phyloP scores from a whole-genome alignment of 1,284 basidiomycete genomes.

The Ceratobasidium sp. region DNA sequence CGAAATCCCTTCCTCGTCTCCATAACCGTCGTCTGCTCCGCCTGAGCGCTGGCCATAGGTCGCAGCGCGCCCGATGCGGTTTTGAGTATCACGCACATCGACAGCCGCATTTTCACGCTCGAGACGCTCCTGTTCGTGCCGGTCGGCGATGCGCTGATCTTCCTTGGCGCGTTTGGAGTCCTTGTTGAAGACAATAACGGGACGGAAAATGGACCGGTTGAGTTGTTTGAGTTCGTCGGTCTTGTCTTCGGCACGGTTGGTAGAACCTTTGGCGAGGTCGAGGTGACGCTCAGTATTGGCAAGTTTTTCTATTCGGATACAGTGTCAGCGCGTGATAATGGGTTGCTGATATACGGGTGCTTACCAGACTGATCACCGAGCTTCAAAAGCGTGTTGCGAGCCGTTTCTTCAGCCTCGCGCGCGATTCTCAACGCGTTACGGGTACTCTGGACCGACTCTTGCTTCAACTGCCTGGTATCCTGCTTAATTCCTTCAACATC shows the following conservation, averaged over 20 bases:
- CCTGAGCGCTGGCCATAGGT: constrained; percentile 58
- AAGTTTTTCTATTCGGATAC: constrained; percentile 67
- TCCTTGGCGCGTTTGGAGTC: constrained; percentile 88
- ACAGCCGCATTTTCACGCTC: constrained; percentile 85
- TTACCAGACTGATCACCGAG: constrained; percentile 95
- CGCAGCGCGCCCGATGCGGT: constrained; percentile 79
- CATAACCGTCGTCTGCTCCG: constrained; percentile 42
- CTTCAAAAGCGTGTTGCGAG: constrained; percentile 81
- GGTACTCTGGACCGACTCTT: constrained; percentile 89
- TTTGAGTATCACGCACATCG: constrained; percentile 87
- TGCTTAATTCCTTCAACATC: constrained; percentile 97
- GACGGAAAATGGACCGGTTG: constrained; percentile 94
- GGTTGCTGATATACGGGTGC: constrained; percentile 44
- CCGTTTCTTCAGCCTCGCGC: constrained; percentile 95
- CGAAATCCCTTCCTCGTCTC: constrained; percentile 53
- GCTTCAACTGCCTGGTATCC: constrained; percentile 89
- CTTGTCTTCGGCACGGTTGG: constrained; percentile 88
- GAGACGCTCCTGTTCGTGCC: constrained; percentile 87
- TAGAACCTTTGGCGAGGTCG: constrained; percentile 91
- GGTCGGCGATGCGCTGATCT: constrained; percentile 85
- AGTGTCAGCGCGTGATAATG: not conserved
- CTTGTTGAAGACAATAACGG: constrained; percentile 89
- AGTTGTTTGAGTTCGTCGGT: constrained; percentile 93
- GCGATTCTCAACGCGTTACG: constrained; percentile 93
- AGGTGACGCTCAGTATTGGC: constrained; percentile 96